Evolutionary conservation across 106 monocot species (phyloP), one percentile per base, ranked within the genome.

Genomic region (Amphibolis antarctica): DNA sequence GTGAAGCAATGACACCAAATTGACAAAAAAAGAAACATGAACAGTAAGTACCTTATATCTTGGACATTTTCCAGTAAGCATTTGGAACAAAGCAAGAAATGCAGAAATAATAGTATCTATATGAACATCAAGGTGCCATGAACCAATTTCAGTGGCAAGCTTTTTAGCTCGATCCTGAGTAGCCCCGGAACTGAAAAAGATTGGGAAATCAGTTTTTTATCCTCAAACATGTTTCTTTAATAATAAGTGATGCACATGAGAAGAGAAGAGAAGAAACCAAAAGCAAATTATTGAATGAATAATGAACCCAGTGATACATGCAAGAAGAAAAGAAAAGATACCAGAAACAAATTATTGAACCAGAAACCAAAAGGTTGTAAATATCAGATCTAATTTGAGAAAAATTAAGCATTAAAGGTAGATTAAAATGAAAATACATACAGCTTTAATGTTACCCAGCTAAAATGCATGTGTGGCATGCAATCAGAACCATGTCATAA

Each of bases 111-210:
- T 69, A 72, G 49, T 74, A 60, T 96, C 94, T 51, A 96, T 86
- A 49, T 57, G 60, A 48, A 89, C 78, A 81, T 89, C 77, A 49
- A 94, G 62, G 68, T 96, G 86, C 82, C 84, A 86, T 56, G 94
- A 84, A 71, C 94, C 94, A 69, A 96, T 78, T 75, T 96, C 94
- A 60, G 89, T 74, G 42, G 94, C 66, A 25, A 96, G 79, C 70
- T 68, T 77, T 69, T 96, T 96, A 56, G 94, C 94, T 43, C 94
- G 83, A 62, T 70, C 71, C 66, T 78, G 78, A 46, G 94, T 96
- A 52, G 69, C 89, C 60, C 86, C 82, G 66, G 94, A 96, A 78
- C 94, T 96, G 74, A 47, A 81, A 24, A 7, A 19, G 11, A 45
- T 9, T 36, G 6, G 42, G 63, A 69, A 46, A 46, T 45, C 28